phyloP scores from a whole-genome alignment of 78 protist species.

The Dictyostelium brefeldianum region DNA sequence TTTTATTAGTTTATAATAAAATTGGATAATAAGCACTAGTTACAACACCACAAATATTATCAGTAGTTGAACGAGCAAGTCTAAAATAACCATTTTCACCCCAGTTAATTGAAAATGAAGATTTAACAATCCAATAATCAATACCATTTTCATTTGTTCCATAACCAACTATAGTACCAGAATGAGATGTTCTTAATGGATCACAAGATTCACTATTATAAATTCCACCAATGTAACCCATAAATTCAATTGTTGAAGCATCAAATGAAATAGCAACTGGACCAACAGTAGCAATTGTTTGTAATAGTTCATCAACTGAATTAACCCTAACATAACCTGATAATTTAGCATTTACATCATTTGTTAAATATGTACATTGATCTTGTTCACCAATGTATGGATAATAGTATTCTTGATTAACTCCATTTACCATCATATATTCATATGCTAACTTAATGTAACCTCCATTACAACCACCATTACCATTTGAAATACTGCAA shows the following conservation, averaged over 20 bases:
- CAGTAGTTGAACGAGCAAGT: too few species aligned
- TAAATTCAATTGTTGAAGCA: constrained; percentile 88
- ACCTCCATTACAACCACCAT: constrained; percentile 91
- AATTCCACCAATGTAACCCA: constrained; percentile 87
- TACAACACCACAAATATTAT: too few species aligned
- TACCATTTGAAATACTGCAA: constrained; percentile 68
- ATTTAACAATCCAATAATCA: constrained; percentile 30
- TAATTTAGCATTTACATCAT: constrained; percentile 61
- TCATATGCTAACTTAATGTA: constrained; percentile 14
- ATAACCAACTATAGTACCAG: constrained; percentile 91
- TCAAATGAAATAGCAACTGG: constrained; percentile 94
- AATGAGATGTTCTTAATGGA: constrained; percentile 82
- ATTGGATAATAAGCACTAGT: too few species aligned
- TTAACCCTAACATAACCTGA: constrained; percentile 59
- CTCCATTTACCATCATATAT: constrained; percentile 73
- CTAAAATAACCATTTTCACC: neutral
- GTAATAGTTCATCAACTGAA: constrained; percentile 44
- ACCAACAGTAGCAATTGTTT: constrained; percentile 72
- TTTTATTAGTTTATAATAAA: too few species aligned
- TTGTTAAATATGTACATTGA: constrained; percentile 47
- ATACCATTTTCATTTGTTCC: constrained; percentile 25
- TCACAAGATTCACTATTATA: constrained; percentile 70
- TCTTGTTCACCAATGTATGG: constrained; percentile 78
- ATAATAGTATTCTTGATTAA: constrained; percentile 88
- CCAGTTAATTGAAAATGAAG: constrained; percentile 13